Base-by-base conservation (phyloP, 768 basidiomycete genomes). In the Lactarius trivialis region DNA sequence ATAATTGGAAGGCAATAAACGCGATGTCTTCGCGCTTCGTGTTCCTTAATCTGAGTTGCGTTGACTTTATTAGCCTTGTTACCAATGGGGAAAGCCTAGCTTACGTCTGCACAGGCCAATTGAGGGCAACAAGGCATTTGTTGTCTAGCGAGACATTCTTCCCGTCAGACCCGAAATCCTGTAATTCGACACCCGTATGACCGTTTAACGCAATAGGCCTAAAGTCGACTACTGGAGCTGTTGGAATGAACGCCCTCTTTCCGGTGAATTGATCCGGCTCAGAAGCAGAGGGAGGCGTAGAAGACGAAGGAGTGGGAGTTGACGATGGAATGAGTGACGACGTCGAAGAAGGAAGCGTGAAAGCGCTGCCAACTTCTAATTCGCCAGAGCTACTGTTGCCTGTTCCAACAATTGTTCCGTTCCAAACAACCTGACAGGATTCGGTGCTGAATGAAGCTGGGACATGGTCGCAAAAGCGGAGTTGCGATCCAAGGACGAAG, bases 1-100 rank as follows among this genome's bases (percentile, higher is more conserved):
- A 92, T 58, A 89, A 74, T 67, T 91, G 88, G 75, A 91, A 92
- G 7, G 79, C 78, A 43, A 91, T 84, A 72, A 91, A 91, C 12
- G 85, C 80, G 61, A 89, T 73, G 71, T 92, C 90, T 69, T 91
- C 88, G 30, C 89, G 84, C 71, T 88, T 82, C 32, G 88, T 89
- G 69, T 89, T 81, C 56, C 76, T 76, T 56, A 92, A 78, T 26
- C 88, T 91, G 64, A 28, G 33, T 24, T 19, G 33, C 43, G 24
- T 7, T 61, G 41, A 28, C n/a, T 7, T 48, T 2, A 21, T 57
- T 41, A 55, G 34, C 9, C 19, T 55, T 28, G 76, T 28, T 26
- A 37, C 41, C 33, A 52, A 52, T 1, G 4, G 21, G 32, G 12
- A 39, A 55, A 51, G 49, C n/a, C 26, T 30, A 28, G 33, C 86